Evolutionary conservation across 2,329 filamentous ascomycete genomes (phyloP).

Genomic region (Dendryphion nanum): DNA sequence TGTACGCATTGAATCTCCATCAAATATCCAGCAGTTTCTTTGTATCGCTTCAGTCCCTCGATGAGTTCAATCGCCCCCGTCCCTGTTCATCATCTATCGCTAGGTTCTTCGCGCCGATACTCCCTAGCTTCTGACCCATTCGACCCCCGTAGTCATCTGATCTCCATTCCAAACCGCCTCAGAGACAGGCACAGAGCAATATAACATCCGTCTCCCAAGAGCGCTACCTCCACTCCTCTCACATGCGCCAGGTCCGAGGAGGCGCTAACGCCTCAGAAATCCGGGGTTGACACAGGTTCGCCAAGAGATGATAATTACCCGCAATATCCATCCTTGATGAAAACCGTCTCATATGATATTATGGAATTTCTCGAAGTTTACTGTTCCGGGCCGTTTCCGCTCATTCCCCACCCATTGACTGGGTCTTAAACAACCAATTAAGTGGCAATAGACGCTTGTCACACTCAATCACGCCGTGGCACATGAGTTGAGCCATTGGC

Average conservation of each 20-base stretch:
- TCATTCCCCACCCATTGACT: neutral
- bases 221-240: neutral
- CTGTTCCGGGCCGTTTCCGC: constrained; percentile 8
- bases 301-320: constrained; percentile 12
- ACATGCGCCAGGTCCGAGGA: constrained; percentile 4
- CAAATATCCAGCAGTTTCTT: too few relatives aligned
- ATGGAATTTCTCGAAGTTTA: constrained; percentile 7
- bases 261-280: constrained; percentile 7
- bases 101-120: neutral
- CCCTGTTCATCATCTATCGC: neutral
- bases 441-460: neutral
- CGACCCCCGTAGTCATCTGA: neutral
- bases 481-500: constrained; percentile 4
- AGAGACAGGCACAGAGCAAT: constrained; percentile 7
- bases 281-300: constrained; percentile 6
- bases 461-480: neutral
- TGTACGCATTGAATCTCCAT: too few relatives aligned
- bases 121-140: neutral
- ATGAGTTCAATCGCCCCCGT: too few relatives aligned
- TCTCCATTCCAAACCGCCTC: neutral
- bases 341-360: constrained; percentile 11
- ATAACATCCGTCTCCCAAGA: constrained; percentile 1
- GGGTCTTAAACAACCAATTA: constrained; percentile 1
- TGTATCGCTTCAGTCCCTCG: too few relatives aligned
- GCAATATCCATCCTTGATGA: constrained; percentile 15